These are phyloP conservation scores for Trichoderma harzianum DNA, from an alignment of 2,329 filamentous ascomycete species.

Conservation along the genomic window DNA sequence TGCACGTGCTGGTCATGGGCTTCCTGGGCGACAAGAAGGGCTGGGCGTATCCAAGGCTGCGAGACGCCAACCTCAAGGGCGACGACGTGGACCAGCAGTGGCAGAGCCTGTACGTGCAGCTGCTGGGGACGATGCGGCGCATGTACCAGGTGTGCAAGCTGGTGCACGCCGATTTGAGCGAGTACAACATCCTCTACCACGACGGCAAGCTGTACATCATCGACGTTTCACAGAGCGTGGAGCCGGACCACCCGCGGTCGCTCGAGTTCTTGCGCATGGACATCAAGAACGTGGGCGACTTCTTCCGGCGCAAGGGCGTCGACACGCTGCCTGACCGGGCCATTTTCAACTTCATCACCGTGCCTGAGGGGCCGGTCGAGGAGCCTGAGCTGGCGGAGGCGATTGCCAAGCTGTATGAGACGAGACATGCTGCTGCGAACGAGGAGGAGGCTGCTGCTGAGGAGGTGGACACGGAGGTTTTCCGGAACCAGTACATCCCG, in stretches of 20 bases:
- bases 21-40: constrained; percentile 88
- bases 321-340: constrained; percentile 73
- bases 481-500: constrained; percentile 93
- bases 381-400: constrained; percentile 57
- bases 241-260: constrained; percentile 90
- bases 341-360: constrained; percentile 81
- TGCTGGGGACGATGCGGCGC: constrained; percentile 83
- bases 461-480: constrained; percentile 85
- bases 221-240: constrained; percentile 95
- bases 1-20: constrained; percentile 94
- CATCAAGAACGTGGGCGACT: constrained; percentile 93
- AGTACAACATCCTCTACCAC: constrained; percentile 96
- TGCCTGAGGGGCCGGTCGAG: constrained; percentile 56
- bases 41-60: constrained; percentile 81
- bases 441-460: constrained; percentile 55
- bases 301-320: constrained; percentile 83
- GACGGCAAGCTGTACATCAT: constrained; percentile 83
- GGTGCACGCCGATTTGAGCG: constrained; percentile 93
- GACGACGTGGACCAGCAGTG: constrained; percentile 70
- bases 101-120: constrained; percentile 74
- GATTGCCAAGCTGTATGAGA: constrained; percentile 65
- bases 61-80: constrained; percentile 73
- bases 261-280: constrained; percentile 97
- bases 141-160: constrained; percentile 91
- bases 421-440: constrained; percentile 47